Evolutionary conservation across 345 rosid species (phyloP), one percentile per base, ranked within the genome.

Genomic region (Euphorbia tirucalli): DNA sequence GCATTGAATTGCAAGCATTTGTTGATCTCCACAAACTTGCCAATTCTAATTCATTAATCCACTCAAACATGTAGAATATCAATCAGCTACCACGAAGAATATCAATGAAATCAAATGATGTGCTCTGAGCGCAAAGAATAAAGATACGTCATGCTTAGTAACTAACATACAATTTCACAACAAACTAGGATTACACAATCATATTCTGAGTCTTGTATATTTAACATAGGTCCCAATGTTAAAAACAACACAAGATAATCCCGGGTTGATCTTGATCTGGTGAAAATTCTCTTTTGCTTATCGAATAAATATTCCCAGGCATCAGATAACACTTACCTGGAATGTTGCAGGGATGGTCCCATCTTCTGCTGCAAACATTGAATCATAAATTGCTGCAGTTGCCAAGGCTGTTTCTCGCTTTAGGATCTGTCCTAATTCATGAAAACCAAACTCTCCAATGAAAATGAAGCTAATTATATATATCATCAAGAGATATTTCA

Each of bases 281-380:
- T 32, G 5, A 32, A 32, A 2, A 32, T 32, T 32, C 2, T 32
- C 37, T 32, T 32, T 32, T 32, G 5, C 37, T 5, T 32, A 32
- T 2, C 5, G 5, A 32, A 2, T 32, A n/a, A n/a, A 32, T 32
- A 41, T 4, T 41, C 7, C 13, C 7, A 2, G 37, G 46, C 6
- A 5, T 11, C 46, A 41, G 13, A n/a, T 43, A 46, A 61, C 55
- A 19, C 31, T n/a, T 31, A 71, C 99, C 97, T 95, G 99, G 75
- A 90, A 95, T 56, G 97, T 92, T 48, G 97, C 97, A 35, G 99
- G 99, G 78, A 95, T 71, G 35, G 88, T 83, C 68, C 99, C 98
- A 66, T 95, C 97, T 56, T 95, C 91, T 55, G 90, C 91, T 21
- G 89, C 97, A 69, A 95, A 92, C 97, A 95, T 87, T 25, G 97